Conservation (phyloP, 345 rosid genomes). For the Luvunga scandens region DNA sequence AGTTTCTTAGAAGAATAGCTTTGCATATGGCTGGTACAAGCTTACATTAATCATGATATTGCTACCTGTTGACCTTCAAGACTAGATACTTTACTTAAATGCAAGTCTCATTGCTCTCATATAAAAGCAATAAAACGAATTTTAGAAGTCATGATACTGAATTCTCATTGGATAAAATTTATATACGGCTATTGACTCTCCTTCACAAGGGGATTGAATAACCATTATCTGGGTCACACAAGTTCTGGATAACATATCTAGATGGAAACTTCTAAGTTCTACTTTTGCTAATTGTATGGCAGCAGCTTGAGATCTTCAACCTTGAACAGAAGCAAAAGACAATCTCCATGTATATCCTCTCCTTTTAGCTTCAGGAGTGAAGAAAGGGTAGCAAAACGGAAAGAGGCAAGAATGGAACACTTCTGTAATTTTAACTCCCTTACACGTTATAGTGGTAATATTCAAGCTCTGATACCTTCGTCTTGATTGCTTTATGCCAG, state of each 20-base stretch:
- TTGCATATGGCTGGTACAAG: not conserved
- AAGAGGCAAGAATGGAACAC: slow-evolving; percentile 51
- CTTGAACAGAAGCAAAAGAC: slow-evolving; percentile 39
- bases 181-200: not conserved
- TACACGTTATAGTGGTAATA: slow-evolving; percentile 5
- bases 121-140: not conserved
- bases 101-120: not conserved
- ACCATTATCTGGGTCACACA: not conserved
- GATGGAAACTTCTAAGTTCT: slow-evolving; percentile 12
- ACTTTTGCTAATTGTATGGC: slow-evolving; percentile 16
- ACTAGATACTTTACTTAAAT: not conserved
- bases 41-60: not conserved
- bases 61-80: not conserved
- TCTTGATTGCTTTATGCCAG: slow-evolving; percentile 30
- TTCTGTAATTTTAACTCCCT: not conserved
- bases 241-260: not conserved
- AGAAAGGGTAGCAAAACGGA: slow-evolving; percentile 81
- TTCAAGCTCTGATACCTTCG: not conserved
- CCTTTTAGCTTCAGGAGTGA: slow-evolving; percentile 80
- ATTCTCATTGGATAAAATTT: not conserved
- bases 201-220: not conserved
- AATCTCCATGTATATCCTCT: slow-evolving; percentile 34
- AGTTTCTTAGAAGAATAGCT: slow-evolving; percentile 3
- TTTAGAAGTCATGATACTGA: not conserved
- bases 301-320: slow-evolving; percentile 43